phyloP scores from a whole-genome alignment of 179 eudicot genomes.

The Beta corolliflora region DNA sequence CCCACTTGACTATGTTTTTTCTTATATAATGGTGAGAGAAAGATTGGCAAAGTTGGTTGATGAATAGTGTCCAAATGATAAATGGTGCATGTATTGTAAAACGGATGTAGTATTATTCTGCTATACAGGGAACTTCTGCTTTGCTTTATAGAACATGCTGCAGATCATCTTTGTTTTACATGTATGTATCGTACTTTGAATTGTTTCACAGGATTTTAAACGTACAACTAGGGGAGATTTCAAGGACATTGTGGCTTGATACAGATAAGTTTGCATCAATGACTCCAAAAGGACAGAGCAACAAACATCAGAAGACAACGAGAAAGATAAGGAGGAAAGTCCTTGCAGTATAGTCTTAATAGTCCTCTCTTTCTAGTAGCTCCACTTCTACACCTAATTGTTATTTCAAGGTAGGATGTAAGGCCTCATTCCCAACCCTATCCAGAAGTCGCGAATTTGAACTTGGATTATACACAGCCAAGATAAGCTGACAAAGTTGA shows the following conservation, averaged over 20 bases:
- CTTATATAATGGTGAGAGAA: no score
- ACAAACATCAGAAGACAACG: neutral
- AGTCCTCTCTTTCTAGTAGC: neutral
- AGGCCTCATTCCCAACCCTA: neutral
- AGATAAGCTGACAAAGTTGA: neutral
- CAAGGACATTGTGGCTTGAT: constrained; percentile 80
- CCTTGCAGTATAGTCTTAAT: neutral
- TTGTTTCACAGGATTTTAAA: constrained; percentile 57
- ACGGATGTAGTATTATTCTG: no score
- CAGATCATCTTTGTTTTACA: neutral
- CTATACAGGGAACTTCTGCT: neutral
- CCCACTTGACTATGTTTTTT: no score
- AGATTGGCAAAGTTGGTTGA: no score
- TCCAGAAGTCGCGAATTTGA: neutral
- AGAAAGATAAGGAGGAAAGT: neutral
- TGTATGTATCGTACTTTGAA: neutral
- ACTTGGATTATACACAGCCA: neutral
- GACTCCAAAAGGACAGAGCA: neutral
- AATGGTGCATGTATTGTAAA: no score
- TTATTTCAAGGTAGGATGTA: neutral
- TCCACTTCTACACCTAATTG: neutral
- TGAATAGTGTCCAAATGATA: no score
- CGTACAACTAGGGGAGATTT: constrained; percentile 75
- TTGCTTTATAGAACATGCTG: no score
- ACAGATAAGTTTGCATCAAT: constrained; percentile 35